phyloP scores from a whole-genome alignment of 2,329 filamentous ascomycete genomes.

The Botrytis tulipae region DNA sequence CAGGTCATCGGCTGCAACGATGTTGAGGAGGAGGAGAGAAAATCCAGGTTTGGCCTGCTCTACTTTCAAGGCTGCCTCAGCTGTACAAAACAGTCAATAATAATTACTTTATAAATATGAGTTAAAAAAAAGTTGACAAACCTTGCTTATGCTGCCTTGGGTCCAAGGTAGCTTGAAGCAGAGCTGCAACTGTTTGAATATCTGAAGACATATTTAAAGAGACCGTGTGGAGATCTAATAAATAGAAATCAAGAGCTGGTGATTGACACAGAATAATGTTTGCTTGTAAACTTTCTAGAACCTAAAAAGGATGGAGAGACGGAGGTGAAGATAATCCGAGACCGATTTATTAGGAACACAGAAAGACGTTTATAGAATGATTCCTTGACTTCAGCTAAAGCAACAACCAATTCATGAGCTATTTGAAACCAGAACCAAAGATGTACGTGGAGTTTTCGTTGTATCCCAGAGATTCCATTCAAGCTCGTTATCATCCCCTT shows the following conservation, averaged over 20 bases:
- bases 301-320: slow-evolving; percentile 16
- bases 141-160: slow-evolving; percentile 86
- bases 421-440: slow-evolving; percentile 11
- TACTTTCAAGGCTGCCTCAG: slow-evolving; percentile 74
- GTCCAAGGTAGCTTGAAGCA: slow-evolving; percentile 89
- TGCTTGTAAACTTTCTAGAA: slow-evolving; percentile 21
- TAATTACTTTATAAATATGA: slow-evolving; percentile 29
- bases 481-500: neutral
- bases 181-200: slow-evolving; percentile 67
- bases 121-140: slow-evolving; percentile 45
- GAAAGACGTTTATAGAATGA: slow-evolving; percentile 11
- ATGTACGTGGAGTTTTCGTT: slow-evolving; percentile 9
- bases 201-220: slow-evolving; percentile 55
- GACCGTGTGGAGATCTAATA: slow-evolving; percentile 14
- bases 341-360: neutral
- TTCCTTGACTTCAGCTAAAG: slow-evolving; percentile 8
- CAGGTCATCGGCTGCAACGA: slow-evolving; percentile 73
- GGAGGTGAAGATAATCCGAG: slow-evolving; percentile 18
- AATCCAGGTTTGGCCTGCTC: slow-evolving; percentile 84
- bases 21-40: slow-evolving; percentile 83
- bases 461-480: neutral
- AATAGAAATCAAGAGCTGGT: slow-evolving; percentile 10
- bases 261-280: slow-evolving; percentile 21
- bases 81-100: slow-evolving; percentile 47
- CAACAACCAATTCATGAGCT: slow-evolving; percentile 17